These are phyloP conservation scores for Wickerhamiella azyma DNA, from an alignment of 805 yeast species.

Conservation along the genomic window DNA sequence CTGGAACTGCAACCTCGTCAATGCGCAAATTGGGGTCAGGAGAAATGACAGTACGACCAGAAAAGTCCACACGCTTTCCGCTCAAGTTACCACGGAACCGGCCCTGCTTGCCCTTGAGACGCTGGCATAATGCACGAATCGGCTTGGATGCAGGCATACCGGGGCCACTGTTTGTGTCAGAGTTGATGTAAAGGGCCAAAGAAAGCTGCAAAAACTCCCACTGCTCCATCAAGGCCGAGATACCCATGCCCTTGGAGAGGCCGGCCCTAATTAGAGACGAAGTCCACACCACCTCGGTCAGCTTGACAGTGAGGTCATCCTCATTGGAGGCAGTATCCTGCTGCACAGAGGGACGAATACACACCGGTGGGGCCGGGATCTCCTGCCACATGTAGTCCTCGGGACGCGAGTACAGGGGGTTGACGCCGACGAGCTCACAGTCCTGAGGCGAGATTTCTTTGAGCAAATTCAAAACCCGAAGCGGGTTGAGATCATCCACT, in stretches of 20 bases:
- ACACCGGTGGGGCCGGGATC: constrained; percentile 97
- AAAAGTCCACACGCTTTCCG: constrained; percentile 97
- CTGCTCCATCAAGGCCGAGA: constrained; percentile 91
- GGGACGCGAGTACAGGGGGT: constrained; percentile 80
- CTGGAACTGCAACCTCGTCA: constrained; percentile 98
- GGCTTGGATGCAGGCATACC: constrained; percentile 43
- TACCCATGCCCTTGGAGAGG: constrained; percentile 84
- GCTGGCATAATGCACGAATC: constrained; percentile 90
- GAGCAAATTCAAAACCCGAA: constrained; percentile 75
- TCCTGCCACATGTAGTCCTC: constrained; percentile 96
- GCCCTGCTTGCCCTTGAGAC: constrained; percentile 97
- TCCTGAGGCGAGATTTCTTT: constrained; percentile 75
- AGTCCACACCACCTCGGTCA: constrained; percentile 95
- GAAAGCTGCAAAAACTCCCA: constrained; percentile 96
- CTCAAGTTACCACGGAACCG: constrained; percentile 96
- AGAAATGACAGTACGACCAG: constrained; percentile 95
- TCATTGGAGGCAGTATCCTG: constrained; percentile 86
- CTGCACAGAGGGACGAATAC: constrained; percentile 97
- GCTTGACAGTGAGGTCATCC: constrained; percentile 90
- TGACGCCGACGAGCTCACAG: constrained; percentile 85
- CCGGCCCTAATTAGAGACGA: constrained; percentile 91
- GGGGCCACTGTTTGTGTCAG: constrained; percentile 68
- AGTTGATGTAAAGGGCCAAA: constrained; percentile 93
- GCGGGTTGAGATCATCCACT: constrained; percentile 86
- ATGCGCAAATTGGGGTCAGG: constrained; percentile 93